Base-by-base conservation (phyloP, 139 green algal species). In the Chlorella sp. region DNA sequence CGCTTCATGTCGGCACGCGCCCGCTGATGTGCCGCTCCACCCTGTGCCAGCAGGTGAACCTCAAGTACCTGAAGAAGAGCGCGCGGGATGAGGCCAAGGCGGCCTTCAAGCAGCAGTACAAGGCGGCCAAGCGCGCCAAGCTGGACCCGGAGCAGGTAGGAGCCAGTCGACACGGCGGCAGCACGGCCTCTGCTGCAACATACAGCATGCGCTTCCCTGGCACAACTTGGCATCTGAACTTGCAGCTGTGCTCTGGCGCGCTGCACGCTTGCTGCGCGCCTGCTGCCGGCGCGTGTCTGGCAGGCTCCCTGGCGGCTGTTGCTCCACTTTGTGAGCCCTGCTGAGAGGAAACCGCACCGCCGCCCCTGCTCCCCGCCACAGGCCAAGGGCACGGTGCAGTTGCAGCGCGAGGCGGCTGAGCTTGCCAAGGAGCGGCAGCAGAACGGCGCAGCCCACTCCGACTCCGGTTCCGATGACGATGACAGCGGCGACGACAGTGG, bases 81-180 rank as follows among this genome's bases (percentile, higher is more conserved):
- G 80, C 80, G 17, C 73, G 86, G 20, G 87, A 88, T 40, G 90
- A 87, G 34, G 72, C 86, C 19, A 93, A 92, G 79, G 86, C 87
- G 6, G 86, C 87, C 0, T 92, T 94, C 79, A 95, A 94, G 72
- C 78, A 84, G 51, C 85, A 95, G 87, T 48, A 87, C 75, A 94
- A 95, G 77, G 64, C 84, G 20, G 88, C 88, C 34, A 96, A 95
- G 68, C 85, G 85, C 19, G 82, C 83, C 7, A 91, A 92, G 73
- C 88, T 97, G 6, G 91, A 95, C 87, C 92, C 92, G 22, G 88
- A 92, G 62, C 86, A 86, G 65, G 65, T 73, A 6, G 64, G 65
- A 28, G 22, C 8, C 24, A 54, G 46, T 8, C 46, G 8, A 11
- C 46, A 8, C 46, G 11, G 46, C 46, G 11, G 46, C 46, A 11